Percentiles rank a stretch among this genome's conserved stretches.
Conservation (phyloP, 495 filamentous ascomycete species). For the Penicillium dipodomyicola region DNA sequence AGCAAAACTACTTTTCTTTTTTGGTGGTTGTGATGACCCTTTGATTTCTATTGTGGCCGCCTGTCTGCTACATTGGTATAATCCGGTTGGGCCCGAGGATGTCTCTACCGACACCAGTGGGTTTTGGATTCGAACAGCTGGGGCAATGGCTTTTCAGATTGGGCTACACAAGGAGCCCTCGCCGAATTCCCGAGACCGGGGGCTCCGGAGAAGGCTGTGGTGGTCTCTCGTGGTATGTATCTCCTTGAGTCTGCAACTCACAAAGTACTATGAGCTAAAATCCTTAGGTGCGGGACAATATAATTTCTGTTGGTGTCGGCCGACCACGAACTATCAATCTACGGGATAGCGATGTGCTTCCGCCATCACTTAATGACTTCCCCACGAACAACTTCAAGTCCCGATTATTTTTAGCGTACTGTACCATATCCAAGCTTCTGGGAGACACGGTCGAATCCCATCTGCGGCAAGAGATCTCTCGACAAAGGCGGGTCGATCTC, state of each 20-base stretch:
- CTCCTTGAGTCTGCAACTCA: too few species aligned
- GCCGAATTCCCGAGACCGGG: constrained; percentile 23
- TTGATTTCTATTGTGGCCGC: constrained; percentile 33
- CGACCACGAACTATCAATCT: constrained; percentile 31
- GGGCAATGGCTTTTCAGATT: constrained; percentile 34
- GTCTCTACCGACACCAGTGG: constrained; percentile 33
- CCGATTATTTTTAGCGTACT: constrained; percentile 29
- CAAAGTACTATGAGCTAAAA: neutral
- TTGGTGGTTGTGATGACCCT: constrained; percentile 28
- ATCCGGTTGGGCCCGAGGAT: constrained; percentile 31
- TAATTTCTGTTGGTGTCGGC: constrained; percentile 33
- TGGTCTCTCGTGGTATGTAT: constrained; percentile 32
- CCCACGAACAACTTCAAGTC: constrained; percentile 26
- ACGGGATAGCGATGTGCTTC: constrained; percentile 32
- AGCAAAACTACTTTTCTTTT: constrained; percentile 32
- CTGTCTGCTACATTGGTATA: constrained; percentile 33
- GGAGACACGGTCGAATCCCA: constrained; percentile 32
- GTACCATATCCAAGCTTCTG: constrained; percentile 26
- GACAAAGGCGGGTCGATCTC: constrained; percentile 26
- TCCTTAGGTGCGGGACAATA: constrained; percentile 29
- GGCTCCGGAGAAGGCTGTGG: constrained; percentile 29
- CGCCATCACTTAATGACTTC: constrained; percentile 30
- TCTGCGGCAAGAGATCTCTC: constrained; percentile 27
- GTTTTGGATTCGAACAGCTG: constrained; percentile 33
- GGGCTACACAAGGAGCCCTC: constrained; percentile 31